phyloP scores from a whole-genome alignment of 257 asterid genomes.

The Datura wrightii region DNA sequence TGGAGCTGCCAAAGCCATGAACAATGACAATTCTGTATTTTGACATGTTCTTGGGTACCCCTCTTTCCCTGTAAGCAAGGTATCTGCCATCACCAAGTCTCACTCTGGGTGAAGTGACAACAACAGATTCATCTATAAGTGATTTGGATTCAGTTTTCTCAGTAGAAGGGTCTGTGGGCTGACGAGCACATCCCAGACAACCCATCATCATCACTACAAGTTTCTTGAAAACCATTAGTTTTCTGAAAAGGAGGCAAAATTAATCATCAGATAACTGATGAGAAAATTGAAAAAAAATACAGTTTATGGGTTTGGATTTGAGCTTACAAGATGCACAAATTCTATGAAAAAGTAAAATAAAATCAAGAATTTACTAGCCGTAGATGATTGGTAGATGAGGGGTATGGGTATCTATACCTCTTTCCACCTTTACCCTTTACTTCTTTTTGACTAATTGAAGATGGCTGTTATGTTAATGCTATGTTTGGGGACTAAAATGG shows the following conservation, averaged over 20 bases:
- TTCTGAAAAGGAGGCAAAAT: constrained; percentile 28
- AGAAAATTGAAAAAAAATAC: not conserved
- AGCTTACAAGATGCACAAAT: constrained; percentile 1
- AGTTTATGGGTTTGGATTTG: not conserved
- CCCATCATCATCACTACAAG: constrained; percentile 71
- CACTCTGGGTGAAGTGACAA: constrained; percentile 46
- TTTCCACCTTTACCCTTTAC: constrained; percentile 14
- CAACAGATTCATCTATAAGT: constrained; percentile 39
- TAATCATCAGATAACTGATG: not conserved
- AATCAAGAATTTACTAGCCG: not conserved
- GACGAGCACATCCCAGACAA: constrained; percentile 71
- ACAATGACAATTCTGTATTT: constrained; percentile 66
- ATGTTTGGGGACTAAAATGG: not conserved
- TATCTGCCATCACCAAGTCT: constrained; percentile 83
- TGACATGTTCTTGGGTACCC: constrained; percentile 72
- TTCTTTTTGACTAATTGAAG: not conserved
- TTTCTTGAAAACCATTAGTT: constrained; percentile 70
- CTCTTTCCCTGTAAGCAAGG: constrained; percentile 83
- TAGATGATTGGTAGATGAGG: not conserved
- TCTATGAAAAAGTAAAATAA: too few species aligned
- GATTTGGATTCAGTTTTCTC: constrained; percentile 47
- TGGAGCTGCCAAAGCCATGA: constrained; percentile 93
- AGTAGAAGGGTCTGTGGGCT: constrained; percentile 54
- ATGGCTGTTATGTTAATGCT: not conserved
- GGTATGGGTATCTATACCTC: not conserved